These are phyloP conservation scores for Trifolium fragiferum DNA, from an alignment of 306 rosid species.

Conservation along the genomic window DNA sequence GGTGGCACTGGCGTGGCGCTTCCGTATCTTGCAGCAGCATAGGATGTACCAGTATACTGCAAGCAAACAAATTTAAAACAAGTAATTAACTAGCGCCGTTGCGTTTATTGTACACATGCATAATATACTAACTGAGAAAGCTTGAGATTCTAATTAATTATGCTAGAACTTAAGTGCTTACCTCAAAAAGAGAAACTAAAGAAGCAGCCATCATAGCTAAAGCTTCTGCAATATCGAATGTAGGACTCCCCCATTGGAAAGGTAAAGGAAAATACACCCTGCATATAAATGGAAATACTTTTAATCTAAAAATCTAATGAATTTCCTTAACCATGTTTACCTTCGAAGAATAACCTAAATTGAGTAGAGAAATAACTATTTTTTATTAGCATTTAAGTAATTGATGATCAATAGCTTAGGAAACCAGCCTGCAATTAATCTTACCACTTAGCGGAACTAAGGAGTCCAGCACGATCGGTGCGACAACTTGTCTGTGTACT, in stretches of 20 bases:
- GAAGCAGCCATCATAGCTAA: slow-evolving; percentile 88
- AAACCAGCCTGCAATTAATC: slow-evolving; percentile 3
- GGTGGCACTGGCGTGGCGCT: slow-evolving; percentile 90
- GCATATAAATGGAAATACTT: slow-evolving; percentile 32
- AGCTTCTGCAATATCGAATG: slow-evolving; percentile 77
- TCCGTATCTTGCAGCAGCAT: slow-evolving; percentile 77
- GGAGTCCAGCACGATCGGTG: slow-evolving; percentile 80
- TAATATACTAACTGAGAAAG: not conserved
- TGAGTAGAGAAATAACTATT: slow-evolving; percentile 2
- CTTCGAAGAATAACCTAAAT: slow-evolving; percentile 21
- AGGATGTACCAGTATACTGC: slow-evolving; percentile 84
- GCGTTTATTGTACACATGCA: not conserved
- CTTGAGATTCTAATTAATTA: not conserved
- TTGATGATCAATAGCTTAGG: not conserved
- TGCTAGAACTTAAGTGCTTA: slow-evolving; percentile 16
- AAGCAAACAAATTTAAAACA: slow-evolving; percentile 15
- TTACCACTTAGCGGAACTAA: slow-evolving; percentile 66
- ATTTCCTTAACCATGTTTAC: slow-evolving; percentile 6
- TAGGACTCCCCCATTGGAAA: slow-evolving; percentile 92
- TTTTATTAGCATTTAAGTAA: slow-evolving; percentile 6
- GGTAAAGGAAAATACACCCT: slow-evolving; percentile 84
- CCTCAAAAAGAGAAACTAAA: slow-evolving; percentile 84
- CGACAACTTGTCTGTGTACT: slow-evolving; percentile 77
- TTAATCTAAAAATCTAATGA: not conserved
- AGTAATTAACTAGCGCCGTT: not conserved